Base-by-base conservation (phyloP, 306 rosid species). In the Trifolium fragiferum region DNA sequence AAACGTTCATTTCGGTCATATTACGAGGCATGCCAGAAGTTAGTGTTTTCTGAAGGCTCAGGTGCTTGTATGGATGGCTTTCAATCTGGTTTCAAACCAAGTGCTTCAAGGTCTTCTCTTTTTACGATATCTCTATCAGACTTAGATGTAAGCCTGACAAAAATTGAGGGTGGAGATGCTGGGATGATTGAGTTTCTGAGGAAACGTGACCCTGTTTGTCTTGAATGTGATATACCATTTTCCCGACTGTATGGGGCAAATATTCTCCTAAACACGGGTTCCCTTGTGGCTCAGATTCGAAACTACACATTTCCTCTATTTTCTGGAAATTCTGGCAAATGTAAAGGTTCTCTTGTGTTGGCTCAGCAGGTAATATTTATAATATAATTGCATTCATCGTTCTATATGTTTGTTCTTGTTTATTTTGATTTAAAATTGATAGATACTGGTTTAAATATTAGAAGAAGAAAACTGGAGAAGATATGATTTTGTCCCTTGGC, bases 61-160 rank as follows among this genome's bases (percentile, higher is more conserved):
- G 99, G 98, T 80, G 93, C 98, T 38, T 87, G 87, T 59, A 72
- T 5, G 54, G 88, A 80, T 79, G 98, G 87, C 32, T 85, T 92
- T 84, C 99, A 95, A 88, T 50, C 84, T 78, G 99, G 99, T 80
- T 95, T 95, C 85, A 92, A 86, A 81, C 87, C 87, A 7, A 90
- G 96, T 83, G 60, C 84, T 65, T 74, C 90, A 37, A 87, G 99
- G 80, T 66, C 85, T 84, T 90, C 89, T 44, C 85, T 95, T 81
- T 81, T 95, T 74, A 66, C 96, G 44, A 60, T 92, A 81, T 70
- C 81, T 68, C 89, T 93, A 19, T 73, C 70, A 23, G 90, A 95
- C 77, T 82, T 95, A 20, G 92, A 87, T 76, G 77, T 92, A 43
- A 85, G 80, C 83, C 76, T 95, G 86, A 86, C 89, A 65, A 78